Evolutionary conservation across 2,329 filamentous ascomycete genomes (phyloP), one percentile per base, ranked within the genome.

Genomic region (Mariannaea sp.): DNA sequence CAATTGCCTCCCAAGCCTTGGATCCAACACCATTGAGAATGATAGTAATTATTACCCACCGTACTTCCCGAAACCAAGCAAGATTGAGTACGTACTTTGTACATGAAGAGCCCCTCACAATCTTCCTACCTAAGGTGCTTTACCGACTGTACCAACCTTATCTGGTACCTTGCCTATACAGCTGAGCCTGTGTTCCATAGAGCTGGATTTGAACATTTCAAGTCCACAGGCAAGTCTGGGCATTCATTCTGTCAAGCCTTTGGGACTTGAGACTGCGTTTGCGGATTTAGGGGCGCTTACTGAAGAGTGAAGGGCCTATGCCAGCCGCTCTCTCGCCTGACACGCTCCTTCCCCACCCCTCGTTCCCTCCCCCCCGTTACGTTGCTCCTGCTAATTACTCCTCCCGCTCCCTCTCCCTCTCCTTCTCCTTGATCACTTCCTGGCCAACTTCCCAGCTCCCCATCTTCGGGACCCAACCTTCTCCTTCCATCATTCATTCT

Each of bases 301-400:
- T 49, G 33, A 44, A 55, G 52, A 33, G 22, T 27, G 17, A 45
- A 40, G 44, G 32, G 20, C 32, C 33, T 50, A 22, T 38, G 52
- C 22, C 22, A 24, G 22, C 52, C 40, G 32, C 39, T 14, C 39
- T 14, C 51, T 54, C 27, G 51, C 49, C 54, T 54, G 46, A 51
- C 42, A 50, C 46, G 19, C 51, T 65, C 55, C 58, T 66, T 62
- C 64, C 50, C 64, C 64, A 66, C 64, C 60, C 51, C 57, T 60
- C 53, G 53, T 53, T 55, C 56, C 56, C 53, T 42, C 32, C 57
- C 45, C 54, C 39, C 35, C 42, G 27, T 50, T 55, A 53, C 17
- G 20, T 41, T 45, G 8, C 60, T 55, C 58, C 57, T 63, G 53
- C 55, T 44, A n/a, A n/a, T n/a, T n/a, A 48, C 53, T 63, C 48